Evolutionary conservation across 2,329 filamentous ascomycete species (phyloP).

Genomic region (Blastomyces parvus): DNA sequence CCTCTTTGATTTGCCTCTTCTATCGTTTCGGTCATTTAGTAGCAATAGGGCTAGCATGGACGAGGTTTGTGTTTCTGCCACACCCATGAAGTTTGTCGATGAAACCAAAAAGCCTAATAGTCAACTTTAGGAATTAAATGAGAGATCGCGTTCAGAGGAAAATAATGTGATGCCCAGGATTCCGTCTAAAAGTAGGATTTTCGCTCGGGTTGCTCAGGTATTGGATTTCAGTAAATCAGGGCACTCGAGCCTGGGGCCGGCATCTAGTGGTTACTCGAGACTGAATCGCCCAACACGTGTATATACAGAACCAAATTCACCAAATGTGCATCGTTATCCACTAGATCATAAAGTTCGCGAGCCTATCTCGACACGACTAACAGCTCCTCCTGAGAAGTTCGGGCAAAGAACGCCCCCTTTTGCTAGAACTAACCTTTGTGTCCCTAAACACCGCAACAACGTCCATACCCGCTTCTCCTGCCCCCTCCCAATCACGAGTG

Average conservation of each 20-base stretch:
- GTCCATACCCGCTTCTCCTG: constrained; percentile 8
- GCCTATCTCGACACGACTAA: background rate
- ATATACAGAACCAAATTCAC: background rate
- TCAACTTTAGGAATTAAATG: background rate
- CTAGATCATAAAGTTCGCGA: background rate
- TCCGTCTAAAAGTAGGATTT: constrained; percentile 9
- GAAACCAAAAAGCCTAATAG: background rate
- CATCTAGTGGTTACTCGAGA: background rate
- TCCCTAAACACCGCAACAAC: constrained; percentile 10
- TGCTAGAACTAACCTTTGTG: constrained; percentile 3
- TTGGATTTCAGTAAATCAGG: constrained; percentile 13
- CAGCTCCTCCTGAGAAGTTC: background rate
- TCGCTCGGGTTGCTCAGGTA: constrained; percentile 12
- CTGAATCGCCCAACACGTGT: background rate
- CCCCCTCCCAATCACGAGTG: constrained; percentile 12
- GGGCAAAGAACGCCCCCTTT: constrained; percentile 4
- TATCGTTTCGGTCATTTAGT: background rate
- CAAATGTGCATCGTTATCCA: background rate
- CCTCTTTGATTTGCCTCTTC: background rate
- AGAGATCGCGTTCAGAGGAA: background rate
- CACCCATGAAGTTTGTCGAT: background rate
- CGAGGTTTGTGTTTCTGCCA: background rate
- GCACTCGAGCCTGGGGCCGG: constrained; percentile 2
- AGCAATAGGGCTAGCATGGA: background rate
- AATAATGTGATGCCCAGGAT: background rate